Base-by-base conservation (phyloP, 345 rosid genomes). In the Triadica sebifera region DNA sequence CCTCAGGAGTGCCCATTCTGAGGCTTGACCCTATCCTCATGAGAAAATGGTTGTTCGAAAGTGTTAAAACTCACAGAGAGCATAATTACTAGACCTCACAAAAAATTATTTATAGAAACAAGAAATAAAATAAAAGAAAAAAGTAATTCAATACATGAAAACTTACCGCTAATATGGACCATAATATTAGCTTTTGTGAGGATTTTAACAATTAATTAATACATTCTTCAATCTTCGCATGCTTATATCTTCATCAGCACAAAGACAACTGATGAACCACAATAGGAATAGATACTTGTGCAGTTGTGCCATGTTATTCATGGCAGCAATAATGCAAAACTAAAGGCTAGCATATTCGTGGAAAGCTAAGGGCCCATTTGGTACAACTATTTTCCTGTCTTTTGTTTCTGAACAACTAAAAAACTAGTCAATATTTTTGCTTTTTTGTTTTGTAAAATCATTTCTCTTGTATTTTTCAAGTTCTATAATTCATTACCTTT, bases 1-100 rank as follows among this genome's bases (percentile, higher is more conserved):
- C 75, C 98, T 90, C 75, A 93, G 85, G 82, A 95, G 77, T 72
- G 96, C 99, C 99, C 98, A 95, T 74, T 95, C 99, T n/a, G 99
- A 91, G 84, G 97, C 98, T 86, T 90, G 97, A 57, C 99, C 99
- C 98, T 93, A 69, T 43, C 73, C 63, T 61, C 45, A 77, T 6
- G 61, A 60, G 46, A 51, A 20, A 67, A 63, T 37, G 9, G 11
- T 16, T 65, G 8, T 63, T 17, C 58, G 29, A 5, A 58, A 34
- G 39, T 19, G 57, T n/a, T 34, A 20, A 4, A 11, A 62, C 15
- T 45, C 68, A 49, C 29, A 25, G 74, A 13, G 3, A 6, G 43
- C 3, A 17, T 7, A 17, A 8, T 4, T 1, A 29, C 69, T 20
- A 45, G 20, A 38, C 20, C 22, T 0, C 9, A 37, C 2, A 37